Evolutionary conservation across 2,329 filamentous ascomycete species (phyloP).

Genomic region (Fusarium vanettenii): DNA sequence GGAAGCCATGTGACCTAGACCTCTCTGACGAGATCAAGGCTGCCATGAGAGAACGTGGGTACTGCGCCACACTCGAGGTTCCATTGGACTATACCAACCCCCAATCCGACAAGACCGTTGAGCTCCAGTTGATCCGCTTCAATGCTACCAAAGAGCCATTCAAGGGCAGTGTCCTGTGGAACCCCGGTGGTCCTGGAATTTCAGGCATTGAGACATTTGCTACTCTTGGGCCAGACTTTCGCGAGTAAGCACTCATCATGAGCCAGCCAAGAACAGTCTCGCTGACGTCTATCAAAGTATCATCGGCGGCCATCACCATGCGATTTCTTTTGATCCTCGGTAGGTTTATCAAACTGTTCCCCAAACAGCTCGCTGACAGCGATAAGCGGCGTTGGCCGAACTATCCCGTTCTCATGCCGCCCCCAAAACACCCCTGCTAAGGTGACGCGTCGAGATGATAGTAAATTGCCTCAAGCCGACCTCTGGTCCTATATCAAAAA

Average conservation of each 20-base stretch:
- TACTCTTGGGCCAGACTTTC: slow-evolving; percentile 17
- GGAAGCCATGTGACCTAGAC: background rate
- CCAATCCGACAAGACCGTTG: slow-evolving; percentile 41
- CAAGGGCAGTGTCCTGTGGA: slow-evolving; percentile 51
- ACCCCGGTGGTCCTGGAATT: slow-evolving; percentile 51
- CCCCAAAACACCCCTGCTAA: background rate
- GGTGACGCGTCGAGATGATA: slow-evolving; percentile 6
- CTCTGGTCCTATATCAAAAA: slow-evolving; percentile 20
- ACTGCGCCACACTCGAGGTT: slow-evolving; percentile 49
- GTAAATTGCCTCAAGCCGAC: slow-evolving; percentile 7
- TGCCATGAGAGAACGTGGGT: slow-evolving; percentile 1
- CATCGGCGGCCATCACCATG: slow-evolving; percentile 23
- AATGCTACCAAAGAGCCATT: slow-evolving; percentile 43
- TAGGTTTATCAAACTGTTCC: background rate
- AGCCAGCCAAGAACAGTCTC: accelerated
- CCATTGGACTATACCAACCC: slow-evolving; percentile 52
- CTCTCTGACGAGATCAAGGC: background rate
- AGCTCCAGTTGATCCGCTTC: slow-evolving; percentile 46
- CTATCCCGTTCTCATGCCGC: slow-evolving; percentile 30
- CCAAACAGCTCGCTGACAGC: background rate
- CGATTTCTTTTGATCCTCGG: slow-evolving; percentile 38
- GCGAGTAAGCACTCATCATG: background rate
- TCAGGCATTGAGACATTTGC: slow-evolving; percentile 24
- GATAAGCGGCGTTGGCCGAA: slow-evolving; percentile 25
- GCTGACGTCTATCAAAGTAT: slow-evolving; percentile 8